phyloP scores from a whole-genome alignment of 2,329 filamentous ascomycete genomes.

The Claviceps pusilla region DNA sequence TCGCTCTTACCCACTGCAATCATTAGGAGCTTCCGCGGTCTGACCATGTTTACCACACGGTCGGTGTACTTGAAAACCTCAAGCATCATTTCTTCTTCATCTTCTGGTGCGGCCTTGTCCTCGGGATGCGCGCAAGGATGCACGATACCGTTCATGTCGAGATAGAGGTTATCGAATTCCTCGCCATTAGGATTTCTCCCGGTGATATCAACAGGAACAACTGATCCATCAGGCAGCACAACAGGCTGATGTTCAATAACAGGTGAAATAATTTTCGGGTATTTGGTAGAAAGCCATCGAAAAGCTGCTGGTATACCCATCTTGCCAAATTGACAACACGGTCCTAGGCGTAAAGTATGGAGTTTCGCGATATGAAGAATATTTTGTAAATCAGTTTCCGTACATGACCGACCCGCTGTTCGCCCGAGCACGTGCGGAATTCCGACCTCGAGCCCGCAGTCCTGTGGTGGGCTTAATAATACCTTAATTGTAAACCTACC shows the following conservation, averaged over 20 bases:
- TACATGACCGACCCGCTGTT: too few relatives aligned
- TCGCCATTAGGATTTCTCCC: slow-evolving; percentile 89
- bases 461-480: too few relatives aligned
- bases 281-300: slow-evolving; percentile 91
- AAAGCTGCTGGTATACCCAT: slow-evolving; percentile 96
- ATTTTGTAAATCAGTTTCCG: too few relatives aligned
- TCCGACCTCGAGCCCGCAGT: too few relatives aligned
- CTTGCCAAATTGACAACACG: neutral
- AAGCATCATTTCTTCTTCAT: slow-evolving; percentile 98
- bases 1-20: slow-evolving; percentile 70
- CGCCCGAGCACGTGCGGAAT: too few relatives aligned
- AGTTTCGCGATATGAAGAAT: neutral
- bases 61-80: slow-evolving; percentile 99
- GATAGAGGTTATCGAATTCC: slow-evolving; percentile 93
- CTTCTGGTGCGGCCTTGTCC: slow-evolving; percentile 75
- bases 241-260: slow-evolving; percentile 77
- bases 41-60: slow-evolving; percentile 95
- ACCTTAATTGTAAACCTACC: too few relatives aligned
- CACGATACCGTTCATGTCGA: slow-evolving; percentile 99
- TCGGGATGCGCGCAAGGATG: slow-evolving; percentile 97
- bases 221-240: slow-evolving; percentile 63
- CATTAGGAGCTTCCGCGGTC: slow-evolving; percentile 88
- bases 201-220: slow-evolving; percentile 73
- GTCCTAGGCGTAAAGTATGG: neutral
- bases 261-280: slow-evolving; percentile 88